Base-by-base conservation (phyloP, 331 rosid genomes). In the Rosa hybrid region DNA sequence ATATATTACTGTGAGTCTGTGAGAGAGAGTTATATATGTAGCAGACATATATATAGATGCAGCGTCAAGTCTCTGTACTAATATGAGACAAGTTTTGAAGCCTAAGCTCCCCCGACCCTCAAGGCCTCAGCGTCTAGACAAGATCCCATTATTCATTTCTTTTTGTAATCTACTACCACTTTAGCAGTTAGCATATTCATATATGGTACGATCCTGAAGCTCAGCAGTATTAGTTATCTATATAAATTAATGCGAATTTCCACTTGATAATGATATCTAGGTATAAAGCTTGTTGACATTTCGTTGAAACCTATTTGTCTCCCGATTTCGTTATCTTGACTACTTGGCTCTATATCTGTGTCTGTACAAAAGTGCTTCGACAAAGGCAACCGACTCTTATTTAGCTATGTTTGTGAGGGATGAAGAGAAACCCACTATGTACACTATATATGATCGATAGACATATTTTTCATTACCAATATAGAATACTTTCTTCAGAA, bases 111-210 rank as follows among this genome's bases (percentile, higher is more conserved):
- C 71, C 60, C 79, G 56, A 76, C 72, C 59, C 20, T 45, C 59
- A 46, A 41, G 71, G 46, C 46, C 79, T 76, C 30, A 45, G 63
- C 18, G 57, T 42, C 39, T 25, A 11, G 70, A 62, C 79, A 76
- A 76, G 60, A 62, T 16, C 13, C 12, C 51, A 45, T 76, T 44
- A 44, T 67, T 38, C n/a, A 27, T 42, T 75, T 53, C 16, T 8
- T 73, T 38, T 75, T 57, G 70, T 75, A 74, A 10, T 74, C 68
- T 74, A 74, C 77, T 53, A 20, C 17, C 16, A 68, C 48, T 13
- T 38, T 17, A 17, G 72, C 72, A 67, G 21, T 4, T 3, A 17
- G n/a, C 42, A 17, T 12, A 4, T 57, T 2, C 30, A 64, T 17
- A 42, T 71, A 18, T 39, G 21, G 62, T 54, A 54, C 62, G 68